Base-by-base conservation (phyloP, 2,329 filamentous ascomycete species). In the Drechslerella dactyloides region DNA sequence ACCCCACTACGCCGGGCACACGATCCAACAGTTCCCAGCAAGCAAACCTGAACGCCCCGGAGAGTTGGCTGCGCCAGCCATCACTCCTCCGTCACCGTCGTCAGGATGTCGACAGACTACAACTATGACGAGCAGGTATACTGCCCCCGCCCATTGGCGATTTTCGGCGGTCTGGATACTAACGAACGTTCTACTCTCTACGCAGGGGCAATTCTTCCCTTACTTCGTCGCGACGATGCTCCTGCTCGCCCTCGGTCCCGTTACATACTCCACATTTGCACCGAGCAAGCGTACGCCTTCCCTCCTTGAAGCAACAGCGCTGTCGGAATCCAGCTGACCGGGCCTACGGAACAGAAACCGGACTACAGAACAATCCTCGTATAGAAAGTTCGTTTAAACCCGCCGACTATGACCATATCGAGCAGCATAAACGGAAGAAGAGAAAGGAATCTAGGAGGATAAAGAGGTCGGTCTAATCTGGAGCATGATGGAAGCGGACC, bases 71-170 rank as follows among this genome's bases (percentile, higher is more conserved):
- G 62, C 24, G 52, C 52, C 42, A 40, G 68, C 68, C 68, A 65
- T 52, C 44, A 23, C 60, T 65, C 68, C 51, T 52, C 57, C 27
- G 40, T 44, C 50, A 17, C 40, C 61, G 33, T 73, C 62, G 74
- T 77, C 82, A 88, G 83, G 80, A 94, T 94, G 87, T 93, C 89
- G 79, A 91, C 90, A 78, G 93, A 97, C 81, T 99, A 99, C 85
- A 96, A 90, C 78, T 99, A 99, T 83, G 94, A 99, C 85, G 90
- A 96, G 79, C 87, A 94, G 86, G 89, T 89, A n/a, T n/a, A n/a
- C 79, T 74, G 81, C 40, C 17, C 15, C 46, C 30, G 10, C 21
- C 42, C 13, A 0, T 6, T 51, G 40, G 1, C 27, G 24, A 53
- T 58, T 15, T 52, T 37, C 74, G 77, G 73, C 76, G 44, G 30